Evolutionary conservation across 2,329 filamentous ascomycete species (phyloP), one percentile per base, ranked within the genome.

Genomic region (Diaporthe vexans): DNA sequence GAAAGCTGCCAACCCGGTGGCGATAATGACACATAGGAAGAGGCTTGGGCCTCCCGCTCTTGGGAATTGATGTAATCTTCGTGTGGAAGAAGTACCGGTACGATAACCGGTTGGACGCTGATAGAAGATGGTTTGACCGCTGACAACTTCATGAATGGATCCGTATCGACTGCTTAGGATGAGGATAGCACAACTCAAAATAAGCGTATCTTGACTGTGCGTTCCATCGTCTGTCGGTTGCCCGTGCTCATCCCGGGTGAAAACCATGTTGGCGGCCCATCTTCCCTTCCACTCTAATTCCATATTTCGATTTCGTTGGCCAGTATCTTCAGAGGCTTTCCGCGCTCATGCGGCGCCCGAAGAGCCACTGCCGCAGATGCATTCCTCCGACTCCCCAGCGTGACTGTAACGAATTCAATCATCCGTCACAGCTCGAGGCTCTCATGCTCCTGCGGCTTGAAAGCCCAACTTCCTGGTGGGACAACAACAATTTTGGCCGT

Each of bases 381-480:
- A 4, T 26, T 7, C 11, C 63, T 21, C 7, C 8, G 21, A 26
- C 13, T 9, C 11, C 19, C 33, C n/a, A 9, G 1, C 13, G 8
- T 13, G 15, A 33, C 40, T 15, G 15, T 3, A 19, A 48, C 43
- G 6, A 10, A 9, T 51, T n/a, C 46, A 24, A 7, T 9, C 21
- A 4, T n/a, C 46, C 46, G 11, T 11, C 46, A 51, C 9, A 51
- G 4, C 21, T 19, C 46, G 21, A 51, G 9, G 9, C 2, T n/a
- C n/a, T 17, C 4, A 5, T 15, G 9, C 19, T 15, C 24, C 17
- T 37, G 15, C 40, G 40, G 7, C 54, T 35, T 1, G 83, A 84
- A 84, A 4, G 76, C 73, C 9, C 78, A 37, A 40, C 37, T 4
- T 13, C 37, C 11, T 13, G 11, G 37, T 2, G 21, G 46, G 19